Conservation (phyloP, 1,139 yeast genomes). For the Sugiyamaella japonica region DNA sequence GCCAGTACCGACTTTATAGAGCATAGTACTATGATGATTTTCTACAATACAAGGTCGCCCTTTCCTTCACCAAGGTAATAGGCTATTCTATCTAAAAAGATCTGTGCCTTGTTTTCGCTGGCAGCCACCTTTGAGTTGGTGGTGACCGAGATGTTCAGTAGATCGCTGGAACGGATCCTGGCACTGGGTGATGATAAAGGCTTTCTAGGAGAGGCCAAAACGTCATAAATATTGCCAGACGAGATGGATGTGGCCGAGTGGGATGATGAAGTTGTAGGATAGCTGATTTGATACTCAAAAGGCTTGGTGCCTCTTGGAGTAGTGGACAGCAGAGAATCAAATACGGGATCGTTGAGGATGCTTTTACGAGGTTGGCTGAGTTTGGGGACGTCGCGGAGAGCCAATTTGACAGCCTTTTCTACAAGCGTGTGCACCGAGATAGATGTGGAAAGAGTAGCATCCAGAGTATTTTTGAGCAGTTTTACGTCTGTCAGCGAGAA, state of each 20-base stretch:
- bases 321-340: slow-evolving; percentile 62
- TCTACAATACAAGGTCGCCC: slow-evolving; percentile 29
- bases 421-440: slow-evolving; percentile 39
- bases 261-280: slow-evolving; percentile 33
- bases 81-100: slow-evolving; percentile 38
- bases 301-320: slow-evolving; percentile 44
- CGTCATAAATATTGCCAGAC: slow-evolving; percentile 49
- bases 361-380: slow-evolving; percentile 46
- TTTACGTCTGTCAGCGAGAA: slow-evolving; percentile 29
- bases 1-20: not conserved
- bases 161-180: slow-evolving; percentile 28
- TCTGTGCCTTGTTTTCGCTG: slow-evolving; percentile 48
- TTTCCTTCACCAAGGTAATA: slow-evolving; percentile 35
- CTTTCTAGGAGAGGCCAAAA: slow-evolving; percentile 35
- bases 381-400: slow-evolving; percentile 44
- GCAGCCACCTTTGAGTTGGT: slow-evolving; percentile 49
- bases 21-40: slow-evolving; percentile 13
- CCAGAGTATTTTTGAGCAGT: slow-evolving; percentile 34
- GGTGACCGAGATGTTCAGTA: slow-evolving; percentile 45
- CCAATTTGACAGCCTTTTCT: slow-evolving; percentile 43
- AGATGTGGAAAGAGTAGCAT: slow-evolving; percentile 36
- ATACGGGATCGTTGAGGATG: slow-evolving; percentile 59
- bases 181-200: slow-evolving; percentile 32
- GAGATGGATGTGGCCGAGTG: slow-evolving; percentile 30
- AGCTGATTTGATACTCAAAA: slow-evolving; percentile 57